Percentiles rank a stretch among this genome's conserved stretches.
Conservation (phyloP, 2,329 filamentous ascomycete species). For the Dactylellina sp. region DNA sequence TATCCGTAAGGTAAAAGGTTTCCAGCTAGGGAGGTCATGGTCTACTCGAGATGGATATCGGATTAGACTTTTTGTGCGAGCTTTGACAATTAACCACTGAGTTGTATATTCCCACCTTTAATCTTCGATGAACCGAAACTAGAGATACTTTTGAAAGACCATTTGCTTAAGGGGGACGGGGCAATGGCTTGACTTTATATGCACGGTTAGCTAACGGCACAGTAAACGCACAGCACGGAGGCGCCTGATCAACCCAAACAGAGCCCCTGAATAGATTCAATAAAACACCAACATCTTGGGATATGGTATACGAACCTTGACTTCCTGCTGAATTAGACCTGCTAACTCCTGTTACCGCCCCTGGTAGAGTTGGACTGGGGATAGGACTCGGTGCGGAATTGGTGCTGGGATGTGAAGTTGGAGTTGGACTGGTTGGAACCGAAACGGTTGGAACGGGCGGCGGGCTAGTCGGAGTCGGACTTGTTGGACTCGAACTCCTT, state of each 20-base stretch:
- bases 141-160: slow-evolving; percentile 37
- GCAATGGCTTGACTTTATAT: slow-evolving; percentile 52
- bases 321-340: slow-evolving; percentile 18
- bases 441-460: too few species aligned
- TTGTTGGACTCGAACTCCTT: slow-evolving; percentile 22
- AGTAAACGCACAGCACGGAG: not conserved
- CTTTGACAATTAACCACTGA: not conserved
- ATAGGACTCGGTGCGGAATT: not conserved
- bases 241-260: not conserved
- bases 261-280: slow-evolving; percentile 23
- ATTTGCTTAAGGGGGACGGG: slow-evolving; percentile 46
- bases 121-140: slow-evolving; percentile 41
- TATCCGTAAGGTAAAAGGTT: slow-evolving; percentile 48
- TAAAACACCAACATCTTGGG: slow-evolving; percentile 2
- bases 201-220: slow-evolving; percentile 19
- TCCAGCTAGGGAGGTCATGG: slow-evolving; percentile 48
- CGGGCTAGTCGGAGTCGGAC: not conserved
- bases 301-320: slow-evolving; percentile 33
- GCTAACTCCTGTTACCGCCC: slow-evolving; percentile 7
- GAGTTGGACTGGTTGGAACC: not conserved
- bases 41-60: slow-evolving; percentile 12
- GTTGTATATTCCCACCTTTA: slow-evolving; percentile 16
- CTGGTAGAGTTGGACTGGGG: not conserved
- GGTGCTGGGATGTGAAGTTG: slow-evolving; percentile 16
- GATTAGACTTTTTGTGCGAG: too few species aligned